These are phyloP conservation scores for Clarireedia homoeocarpa DNA, from an alignment of 2,329 filamentous ascomycete genomes.

Conservation along the genomic window DNA sequence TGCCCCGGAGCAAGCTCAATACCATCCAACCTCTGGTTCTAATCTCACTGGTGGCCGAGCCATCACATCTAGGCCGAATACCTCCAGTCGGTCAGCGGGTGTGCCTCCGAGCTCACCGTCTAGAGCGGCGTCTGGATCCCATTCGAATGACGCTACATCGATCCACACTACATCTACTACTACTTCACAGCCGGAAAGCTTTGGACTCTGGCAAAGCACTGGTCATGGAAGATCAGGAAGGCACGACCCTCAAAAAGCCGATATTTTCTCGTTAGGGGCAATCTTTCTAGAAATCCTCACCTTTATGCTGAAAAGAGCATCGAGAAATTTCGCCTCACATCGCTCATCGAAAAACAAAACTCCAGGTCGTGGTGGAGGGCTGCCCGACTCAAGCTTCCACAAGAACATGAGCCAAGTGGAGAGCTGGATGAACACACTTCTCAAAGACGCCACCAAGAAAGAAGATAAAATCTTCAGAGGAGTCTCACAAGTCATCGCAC, in stretches of 20 bases:
- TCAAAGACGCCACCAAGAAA: slow-evolving; percentile 46
- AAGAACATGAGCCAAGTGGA: slow-evolving; percentile 61
- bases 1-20: slow-evolving; percentile 50
- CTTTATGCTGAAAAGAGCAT: slow-evolving; percentile 60
- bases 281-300: slow-evolving; percentile 65
- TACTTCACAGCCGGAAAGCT: neutral
- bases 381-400: slow-evolving; percentile 63
- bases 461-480: slow-evolving; percentile 41
- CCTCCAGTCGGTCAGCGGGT: slow-evolving; percentile 15
- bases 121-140: neutral
- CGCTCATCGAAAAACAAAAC: slow-evolving; percentile 57
- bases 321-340: slow-evolving; percentile 57
- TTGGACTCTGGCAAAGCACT: neutral
- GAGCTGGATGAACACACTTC: slow-evolving; percentile 56
- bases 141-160: slow-evolving; percentile 19
- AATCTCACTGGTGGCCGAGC: slow-evolving; percentile 17
- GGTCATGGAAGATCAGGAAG: slow-evolving; percentile 28
- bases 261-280: slow-evolving; percentile 67
- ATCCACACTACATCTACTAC: slow-evolving; percentile 19
- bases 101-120: neutral
- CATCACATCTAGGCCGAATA: slow-evolving; percentile 20
- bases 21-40: slow-evolving; percentile 29
- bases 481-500: slow-evolving; percentile 43
- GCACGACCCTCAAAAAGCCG: slow-evolving; percentile 50
- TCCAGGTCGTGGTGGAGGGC: slow-evolving; percentile 42